Percentiles rank a stretch among this genome's conserved stretches.
phyloP scores from a whole-genome alignment of 352 stramenopile genomes.

The Pythium folliculosum region DNA sequence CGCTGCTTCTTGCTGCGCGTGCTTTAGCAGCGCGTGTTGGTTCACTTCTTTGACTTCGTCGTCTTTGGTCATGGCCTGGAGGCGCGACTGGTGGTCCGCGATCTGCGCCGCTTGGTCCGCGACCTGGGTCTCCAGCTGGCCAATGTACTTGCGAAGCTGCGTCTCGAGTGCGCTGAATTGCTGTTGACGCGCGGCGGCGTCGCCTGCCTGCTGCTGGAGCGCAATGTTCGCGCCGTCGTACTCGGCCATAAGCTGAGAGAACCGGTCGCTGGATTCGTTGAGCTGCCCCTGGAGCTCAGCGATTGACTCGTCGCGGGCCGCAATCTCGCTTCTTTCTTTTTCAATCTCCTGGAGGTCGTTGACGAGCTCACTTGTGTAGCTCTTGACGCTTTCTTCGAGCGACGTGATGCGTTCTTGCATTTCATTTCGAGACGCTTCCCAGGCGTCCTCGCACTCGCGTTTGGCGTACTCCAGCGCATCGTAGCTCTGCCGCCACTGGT shows the following conservation, averaged over 20 bases:
- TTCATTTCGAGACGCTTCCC: constrained; percentile 45
- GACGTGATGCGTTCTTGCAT: constrained; percentile 54
- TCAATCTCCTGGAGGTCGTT: constrained; percentile 57
- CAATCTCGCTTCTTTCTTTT: constrained; percentile 40
- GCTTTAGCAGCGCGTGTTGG: constrained; percentile 38
- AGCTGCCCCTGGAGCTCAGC: constrained; percentile 51
- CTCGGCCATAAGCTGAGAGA: constrained; percentile 51
- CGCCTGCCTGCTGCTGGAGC: constrained; percentile 37
- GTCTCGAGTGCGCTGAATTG: constrained; percentile 30
- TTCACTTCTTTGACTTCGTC: constrained; percentile 41
- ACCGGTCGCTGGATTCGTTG: constrained; percentile 58
- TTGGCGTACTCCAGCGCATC: constrained; percentile 55
- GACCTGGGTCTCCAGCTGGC: constrained; percentile 26
- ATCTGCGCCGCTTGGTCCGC: not conserved
- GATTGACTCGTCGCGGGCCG: constrained; percentile 38
- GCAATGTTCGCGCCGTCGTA: constrained; percentile 50
- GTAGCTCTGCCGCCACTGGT: constrained; percentile 63
- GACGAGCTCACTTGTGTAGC: constrained; percentile 49
- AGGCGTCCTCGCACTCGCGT: constrained; percentile 45
- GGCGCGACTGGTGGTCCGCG: constrained; percentile 28
- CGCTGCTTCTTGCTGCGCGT: constrained; percentile 37
- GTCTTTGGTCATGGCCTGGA: constrained; percentile 30
- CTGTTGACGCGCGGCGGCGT: constrained; percentile 30
- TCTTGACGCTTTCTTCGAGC: constrained; percentile 54
- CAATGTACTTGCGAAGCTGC: constrained; percentile 31